A percentile compares a stretch with the other conserved stretches of the same genome.
phyloP scores from a whole-genome alignment of 495 filamentous ascomycete species.

The Pseudomonodictys pantanalensis region DNA sequence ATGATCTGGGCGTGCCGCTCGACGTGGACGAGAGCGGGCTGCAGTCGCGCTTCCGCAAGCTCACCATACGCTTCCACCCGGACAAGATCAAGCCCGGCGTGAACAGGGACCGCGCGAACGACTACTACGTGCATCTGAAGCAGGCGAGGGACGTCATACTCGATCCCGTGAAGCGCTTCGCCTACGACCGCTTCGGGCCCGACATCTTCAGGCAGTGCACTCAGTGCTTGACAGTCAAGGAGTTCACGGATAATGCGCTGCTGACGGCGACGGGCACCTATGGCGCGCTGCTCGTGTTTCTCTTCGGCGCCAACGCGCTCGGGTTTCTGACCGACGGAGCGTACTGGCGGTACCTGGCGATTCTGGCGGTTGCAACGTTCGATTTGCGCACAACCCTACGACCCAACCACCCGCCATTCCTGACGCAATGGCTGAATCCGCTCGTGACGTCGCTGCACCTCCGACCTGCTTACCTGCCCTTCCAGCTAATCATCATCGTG shows the following conservation, averaged over 20 bases:
- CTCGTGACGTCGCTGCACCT: slow-evolving; percentile 50
- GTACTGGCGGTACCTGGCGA: slow-evolving; percentile 85
- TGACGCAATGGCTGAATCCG: slow-evolving; percentile 62
- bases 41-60: slow-evolving; percentile 78
- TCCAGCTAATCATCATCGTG: slow-evolving; percentile 76
- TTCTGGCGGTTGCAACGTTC: slow-evolving; percentile 65
- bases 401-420: slow-evolving; percentile 54
- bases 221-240: slow-evolving; percentile 65
- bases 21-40: slow-evolving; percentile 69
- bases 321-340: slow-evolving; percentile 82
- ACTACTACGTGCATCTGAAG: slow-evolving; percentile 77
- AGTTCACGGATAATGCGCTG: slow-evolving; percentile 67
- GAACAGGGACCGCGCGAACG: slow-evolving; percentile 45
- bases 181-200: slow-evolving; percentile 89
- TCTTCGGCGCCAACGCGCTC: slow-evolving; percentile 60
- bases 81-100: slow-evolving; percentile 65
- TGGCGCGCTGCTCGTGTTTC: slow-evolving; percentile 54
- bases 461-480: slow-evolving; percentile 74
- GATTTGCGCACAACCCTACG: slow-evolving; percentile 73
- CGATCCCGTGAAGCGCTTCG: slow-evolving; percentile 77
- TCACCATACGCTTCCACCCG: slow-evolving; percentile 83
- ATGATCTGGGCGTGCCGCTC: slow-evolving; percentile 64
- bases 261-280: slow-evolving; percentile 64
- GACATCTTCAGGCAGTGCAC: slow-evolving; percentile 63
- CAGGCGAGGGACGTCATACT: slow-evolving; percentile 77